Base-by-base conservation (phyloP, 2,329 filamentous ascomycete species). In the Aspergillus hiratsukae region DNA sequence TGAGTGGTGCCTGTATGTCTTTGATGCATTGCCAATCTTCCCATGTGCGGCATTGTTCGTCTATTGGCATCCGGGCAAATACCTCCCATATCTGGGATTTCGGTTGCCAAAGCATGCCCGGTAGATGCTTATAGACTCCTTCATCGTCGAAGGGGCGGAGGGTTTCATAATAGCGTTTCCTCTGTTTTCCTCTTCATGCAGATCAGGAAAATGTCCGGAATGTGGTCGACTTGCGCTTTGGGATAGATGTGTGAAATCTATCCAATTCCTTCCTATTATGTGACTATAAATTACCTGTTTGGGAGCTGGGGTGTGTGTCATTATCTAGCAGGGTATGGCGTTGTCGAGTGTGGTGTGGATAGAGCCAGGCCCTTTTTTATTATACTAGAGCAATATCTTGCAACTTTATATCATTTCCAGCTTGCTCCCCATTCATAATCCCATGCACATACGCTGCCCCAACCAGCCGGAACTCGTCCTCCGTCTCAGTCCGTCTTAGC, bases 1-100 rank as follows among this genome's bases (percentile, higher is more conserved):
- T 52, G 78, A 81, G 64, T 75, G 72, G 70, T 67, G 70, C 6
- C 52, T 76, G 31, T 81, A 78, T 56, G 62, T 78, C 8, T 78
- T 81, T 59, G 78, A 81, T 57, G 71, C 71, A 0, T 56, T 69
- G 3, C 65, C 72, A 3, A 80, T 79, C 66, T 66, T 69, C 43
- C 66, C 65, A 10, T 65, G 62, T 46, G 61, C 66, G 21, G 61
- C 57, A 19, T 56, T 67, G 17, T 74, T 69, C 51, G 55, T 72
- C n/a, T 64, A 59, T 19, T 72, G 65, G 66, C 70, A 74, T 56
- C 72, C 71, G 1, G 67, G 59, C 3, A 65, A 61, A 48, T 74
- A 74, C 51, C 58, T 72, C 21, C 70, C 70, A 1, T 69, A 70
- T 48, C 37, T 72, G 28, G 66, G 68, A n/a, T 69, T 72, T 29